Base-by-base conservation (phyloP, 1,284 basidiomycete genomes). In the Agroathelia rolfsii region DNA sequence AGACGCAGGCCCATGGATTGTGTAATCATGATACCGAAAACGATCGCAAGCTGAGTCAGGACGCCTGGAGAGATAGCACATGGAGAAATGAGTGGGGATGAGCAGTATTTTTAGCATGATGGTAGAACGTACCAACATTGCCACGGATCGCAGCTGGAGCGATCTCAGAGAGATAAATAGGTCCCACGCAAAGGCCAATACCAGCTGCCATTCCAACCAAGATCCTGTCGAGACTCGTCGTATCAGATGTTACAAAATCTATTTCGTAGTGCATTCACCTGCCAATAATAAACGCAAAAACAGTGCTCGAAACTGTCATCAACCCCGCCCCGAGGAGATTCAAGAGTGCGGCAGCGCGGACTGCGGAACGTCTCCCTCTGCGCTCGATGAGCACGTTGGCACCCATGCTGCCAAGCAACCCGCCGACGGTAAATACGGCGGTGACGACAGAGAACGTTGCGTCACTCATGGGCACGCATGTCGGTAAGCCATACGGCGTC, bases 21-120 rank as follows among this genome's bases (percentile, higher is more conserved):
- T 0, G 85, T 81, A 15, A 72, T 53, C 66, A 88, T 79, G 41
- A 93, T 82, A 13, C 88, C 88, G 27, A 85, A 49, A 20, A 90
- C 86, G 47, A 92, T 86, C 17, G 72, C 79, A 22, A 93, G 61
- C 49, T 93, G 92, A n/a, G 88, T 89, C 23, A 93, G 64, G 15
- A 90, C 83, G 17, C 89, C 87, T 71, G 55, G 34, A 37, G 36
- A 9, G 42, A 51, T 9, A 17, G 29, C 20, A 2, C 34, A 18
- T 15, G 51, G 32, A 35, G 44, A 20, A 45, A 43, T 29, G 12
- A 31, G 14, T 24, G 3, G 23, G 19, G 11, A 38, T 30, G 20
- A 23, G 27, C 17, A 13, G 25, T 3, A 3, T n/a, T n/a, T n/a
- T n/a, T 4, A 27, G 16, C 10, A 28, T 8, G 0, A 14, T 11